These are phyloP conservation scores for Mortierella alpina DNA, from an alignment of 192 early-diverging fungal genomes.

Conservation along the genomic window DNA sequence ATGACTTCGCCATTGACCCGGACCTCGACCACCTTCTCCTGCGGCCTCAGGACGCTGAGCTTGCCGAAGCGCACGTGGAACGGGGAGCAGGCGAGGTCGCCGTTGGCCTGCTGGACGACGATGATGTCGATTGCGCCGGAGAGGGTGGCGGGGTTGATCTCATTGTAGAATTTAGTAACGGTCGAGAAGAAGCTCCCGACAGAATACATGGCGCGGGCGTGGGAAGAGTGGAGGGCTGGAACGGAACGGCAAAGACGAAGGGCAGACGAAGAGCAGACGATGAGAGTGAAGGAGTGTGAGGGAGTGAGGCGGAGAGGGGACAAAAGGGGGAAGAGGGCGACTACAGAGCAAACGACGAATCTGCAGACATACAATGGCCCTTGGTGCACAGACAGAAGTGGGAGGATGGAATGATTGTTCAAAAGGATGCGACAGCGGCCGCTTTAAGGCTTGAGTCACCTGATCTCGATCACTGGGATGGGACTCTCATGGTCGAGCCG, in stretches of 20 bases:
- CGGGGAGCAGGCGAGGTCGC: constrained; percentile 89
- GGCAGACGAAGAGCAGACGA: not conserved
- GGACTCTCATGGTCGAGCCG: too few relatives aligned
- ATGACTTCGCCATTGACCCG: constrained; percentile 82
- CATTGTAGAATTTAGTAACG: constrained; percentile 92
- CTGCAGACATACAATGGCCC: too few relatives aligned
- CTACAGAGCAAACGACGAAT: too few relatives aligned
- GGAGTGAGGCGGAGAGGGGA: not conserved
- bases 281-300: not conserved
- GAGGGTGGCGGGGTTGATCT: constrained; percentile 96
- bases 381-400: too few relatives aligned
- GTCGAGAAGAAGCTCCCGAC: constrained; percentile 72
- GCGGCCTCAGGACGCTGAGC: constrained; percentile 87
- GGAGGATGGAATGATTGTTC: too few relatives aligned
- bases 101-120: constrained; percentile 88
- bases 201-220: constrained; percentile 43
- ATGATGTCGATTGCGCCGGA: constrained; percentile 98
- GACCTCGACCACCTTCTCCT: constrained; percentile 92
- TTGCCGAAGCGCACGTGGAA: constrained; percentile 99
- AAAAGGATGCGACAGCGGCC: too few relatives aligned
- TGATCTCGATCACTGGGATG: too few relatives aligned
- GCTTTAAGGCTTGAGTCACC: too few relatives aligned
- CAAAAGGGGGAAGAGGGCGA: too few relatives aligned
- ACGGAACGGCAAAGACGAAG: not conserved
- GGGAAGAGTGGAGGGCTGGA: not conserved